These are phyloP conservation scores for Cornus controversa DNA, from an alignment of 148 eudicot genomes.

Conservation along the genomic window DNA sequence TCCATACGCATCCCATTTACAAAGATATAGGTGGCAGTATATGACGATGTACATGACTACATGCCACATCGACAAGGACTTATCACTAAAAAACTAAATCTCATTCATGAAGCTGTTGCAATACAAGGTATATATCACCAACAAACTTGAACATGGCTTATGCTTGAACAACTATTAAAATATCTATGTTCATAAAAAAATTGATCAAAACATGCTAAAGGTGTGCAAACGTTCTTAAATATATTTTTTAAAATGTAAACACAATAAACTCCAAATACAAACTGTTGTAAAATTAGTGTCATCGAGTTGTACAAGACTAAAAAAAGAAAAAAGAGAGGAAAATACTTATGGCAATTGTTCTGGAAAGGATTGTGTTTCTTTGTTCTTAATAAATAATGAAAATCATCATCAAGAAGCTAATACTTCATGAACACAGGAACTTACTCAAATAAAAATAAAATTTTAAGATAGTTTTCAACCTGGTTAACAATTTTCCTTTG, in stretches of 20 bases:
- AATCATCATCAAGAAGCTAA: background rate
- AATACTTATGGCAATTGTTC: background rate
- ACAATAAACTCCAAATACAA: too few species aligned
- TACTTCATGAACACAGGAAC: background rate
- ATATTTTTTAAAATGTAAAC: too few species aligned
- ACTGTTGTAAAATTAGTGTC: background rate
- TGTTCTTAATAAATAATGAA: background rate
- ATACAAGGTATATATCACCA: background rate
- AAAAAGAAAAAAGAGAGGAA: background rate
- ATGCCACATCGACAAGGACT: background rate
- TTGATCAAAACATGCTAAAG: too few species aligned
- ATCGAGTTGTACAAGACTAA: background rate
- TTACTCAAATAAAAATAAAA: background rate
- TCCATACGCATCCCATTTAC: background rate
- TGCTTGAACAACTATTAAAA: too few species aligned
- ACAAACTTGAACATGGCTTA: background rate
- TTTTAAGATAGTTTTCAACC: conserved; percentile 39
- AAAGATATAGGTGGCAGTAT: background rate
- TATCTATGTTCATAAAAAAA: background rate
- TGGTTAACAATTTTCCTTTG: conserved; percentile 60
- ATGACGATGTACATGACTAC: background rate
- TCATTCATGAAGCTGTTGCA: background rate
- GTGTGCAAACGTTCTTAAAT: too few species aligned
- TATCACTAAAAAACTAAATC: background rate
- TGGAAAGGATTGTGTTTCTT: background rate